Conservation (phyloP, 208 protist genomes). For the Leishmania gerbilli region DNA sequence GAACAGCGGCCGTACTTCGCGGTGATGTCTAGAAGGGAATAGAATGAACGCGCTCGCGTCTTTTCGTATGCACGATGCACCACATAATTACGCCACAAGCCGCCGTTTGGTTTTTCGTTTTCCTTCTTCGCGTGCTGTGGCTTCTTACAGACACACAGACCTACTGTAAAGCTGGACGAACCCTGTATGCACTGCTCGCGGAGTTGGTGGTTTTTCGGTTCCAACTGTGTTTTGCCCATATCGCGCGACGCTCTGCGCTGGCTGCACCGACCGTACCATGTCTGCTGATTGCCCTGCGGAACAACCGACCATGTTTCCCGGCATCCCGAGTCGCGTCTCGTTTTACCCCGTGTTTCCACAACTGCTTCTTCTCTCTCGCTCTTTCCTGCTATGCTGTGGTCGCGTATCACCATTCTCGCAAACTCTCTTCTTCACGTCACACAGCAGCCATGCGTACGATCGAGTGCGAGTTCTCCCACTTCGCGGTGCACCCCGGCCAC, state of each 20-base stretch:
- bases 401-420: conserved; percentile 1
- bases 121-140: neutral
- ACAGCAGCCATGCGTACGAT: conserved; percentile 83
- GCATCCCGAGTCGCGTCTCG: neutral
- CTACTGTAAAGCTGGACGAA: neutral
- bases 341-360: neutral
- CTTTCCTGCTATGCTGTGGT: neutral
- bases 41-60: too few relatives aligned
- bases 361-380: neutral
- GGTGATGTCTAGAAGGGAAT: too few relatives aligned
- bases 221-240: neutral
- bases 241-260: neutral
- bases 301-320: neutral
- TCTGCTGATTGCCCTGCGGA: neutral
- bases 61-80: too few relatives aligned
- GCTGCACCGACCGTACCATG: neutral
- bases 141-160: neutral
- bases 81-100: too few relatives aligned
- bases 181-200: too few relatives aligned
- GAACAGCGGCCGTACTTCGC: too few relatives aligned
- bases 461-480: conserved; percentile 94
- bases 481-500: conserved; percentile 94
- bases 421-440: neutral
- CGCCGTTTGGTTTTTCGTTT: neutral
- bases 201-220: neutral